Conservation (phyloP, 78 protist species). For the Diacronema lutheri region DNA sequence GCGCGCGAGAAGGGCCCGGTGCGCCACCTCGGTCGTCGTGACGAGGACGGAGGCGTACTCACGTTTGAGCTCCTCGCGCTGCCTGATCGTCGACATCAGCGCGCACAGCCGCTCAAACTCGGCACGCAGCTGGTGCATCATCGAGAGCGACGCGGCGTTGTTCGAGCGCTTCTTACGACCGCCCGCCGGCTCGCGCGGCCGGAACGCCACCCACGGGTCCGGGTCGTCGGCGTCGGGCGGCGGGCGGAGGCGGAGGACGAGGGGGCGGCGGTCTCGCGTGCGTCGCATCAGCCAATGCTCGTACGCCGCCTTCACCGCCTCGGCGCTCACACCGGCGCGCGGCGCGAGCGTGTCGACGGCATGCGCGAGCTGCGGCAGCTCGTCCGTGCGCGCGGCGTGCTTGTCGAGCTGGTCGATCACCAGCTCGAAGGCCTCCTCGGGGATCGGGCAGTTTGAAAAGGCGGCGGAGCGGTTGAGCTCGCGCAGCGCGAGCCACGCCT, state of each 20-base stretch:
- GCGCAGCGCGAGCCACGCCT: not conserved
- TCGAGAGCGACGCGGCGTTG: not conserved
- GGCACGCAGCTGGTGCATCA: not conserved
- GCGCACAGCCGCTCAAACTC: not conserved
- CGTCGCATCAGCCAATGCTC: not conserved
- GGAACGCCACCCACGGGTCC: conserved; percentile 7
- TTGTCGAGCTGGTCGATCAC: not conserved
- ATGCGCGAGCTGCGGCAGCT: not conserved
- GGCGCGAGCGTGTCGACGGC: not conserved
- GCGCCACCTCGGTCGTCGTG: conserved; percentile 4
- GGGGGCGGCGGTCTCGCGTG: not conserved
- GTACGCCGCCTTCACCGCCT: not conserved
- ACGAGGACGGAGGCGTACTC: not conserved
- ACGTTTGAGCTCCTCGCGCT: not conserved
- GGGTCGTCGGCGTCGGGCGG: conserved; percentile 21
- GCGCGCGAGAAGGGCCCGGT: not conserved
- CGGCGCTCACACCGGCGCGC: not conserved
- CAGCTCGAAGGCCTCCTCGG: not conserved
- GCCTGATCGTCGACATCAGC: not conserved
- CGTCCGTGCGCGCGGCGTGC: not conserved
- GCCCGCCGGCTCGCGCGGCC: conserved; percentile 5
- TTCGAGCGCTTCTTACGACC: not conserved
- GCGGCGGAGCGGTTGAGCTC: not conserved
- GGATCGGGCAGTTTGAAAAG: not conserved
- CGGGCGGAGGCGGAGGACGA: not conserved